Evolutionary conservation across 768 basidiomycete species (phyloP), one percentile per base, ranked within the genome.

Genomic region (Kockovaella imperatae): DNA sequence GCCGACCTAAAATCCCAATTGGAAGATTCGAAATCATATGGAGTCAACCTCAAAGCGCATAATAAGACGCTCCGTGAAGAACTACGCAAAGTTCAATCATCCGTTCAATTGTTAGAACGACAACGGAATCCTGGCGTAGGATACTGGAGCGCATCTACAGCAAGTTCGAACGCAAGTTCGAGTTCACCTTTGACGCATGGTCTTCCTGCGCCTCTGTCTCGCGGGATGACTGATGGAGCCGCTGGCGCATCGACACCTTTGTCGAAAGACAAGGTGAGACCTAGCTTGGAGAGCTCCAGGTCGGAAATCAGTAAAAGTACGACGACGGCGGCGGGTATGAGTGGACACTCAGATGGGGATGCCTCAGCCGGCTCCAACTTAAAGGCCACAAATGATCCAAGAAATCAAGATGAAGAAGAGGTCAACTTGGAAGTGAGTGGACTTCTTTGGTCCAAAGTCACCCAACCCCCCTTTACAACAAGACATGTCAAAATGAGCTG

Each of bases 21-120:
- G 3, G 86, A 89, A 48, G 93, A 95, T 25, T 69, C 72, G 48
- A 85, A 81, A 64, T 68, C 73, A 49, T 79, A 82, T 24, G 85
- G 91, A 67, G 69, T 75, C 11, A 84, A 87, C 52, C 63, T 87
- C 24, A 80, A 82, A 43, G 66, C 78, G 6, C 81, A 78, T 43
- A 93, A 88, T 69, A 93, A 89, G 87, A 87, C 81, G 0, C 75
- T 97, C 15, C 83, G 91, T 7, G 95, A 97, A 44, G 93, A 99
- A 66, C 72, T 99, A 38, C 83, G 89, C 34, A 97, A 97, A 69
- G 83, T 99, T 1, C 95, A 97, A 70, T 86, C 84, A 1, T 93
- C 90, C 17, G 86, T 86, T 34, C 83, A 88, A 1, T 69, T 96
- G 24, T 76, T 96, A 23, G 93, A 97, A 62, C 79, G 82, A 39